A percentile compares a stretch with the other conserved stretches of the same genome.
These are phyloP conservation scores for Oleoguttula mirabilis DNA, from an alignment of 495 filamentous ascomycete genomes.

Conservation along the genomic window DNA sequence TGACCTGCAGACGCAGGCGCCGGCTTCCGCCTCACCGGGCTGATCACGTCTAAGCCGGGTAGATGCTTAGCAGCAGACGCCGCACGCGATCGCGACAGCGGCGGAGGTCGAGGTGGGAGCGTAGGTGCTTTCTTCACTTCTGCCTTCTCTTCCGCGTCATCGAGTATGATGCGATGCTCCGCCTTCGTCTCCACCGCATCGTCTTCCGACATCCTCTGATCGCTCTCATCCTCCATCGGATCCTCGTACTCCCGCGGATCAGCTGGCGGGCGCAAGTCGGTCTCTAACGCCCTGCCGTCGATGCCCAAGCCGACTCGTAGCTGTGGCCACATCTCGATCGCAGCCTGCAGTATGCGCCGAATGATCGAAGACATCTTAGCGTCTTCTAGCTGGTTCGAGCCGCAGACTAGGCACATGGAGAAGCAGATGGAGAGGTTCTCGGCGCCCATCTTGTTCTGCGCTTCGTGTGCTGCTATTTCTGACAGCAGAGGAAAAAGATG, in stretches of 20 bases:
- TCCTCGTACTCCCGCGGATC: conserved; percentile 30
- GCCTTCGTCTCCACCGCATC: conserved; percentile 13
- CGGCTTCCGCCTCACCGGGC: conserved; percentile 23
- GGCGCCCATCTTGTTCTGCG: conserved; percentile 42
- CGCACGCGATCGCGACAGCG: not conserved
- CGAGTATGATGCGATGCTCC: conserved; percentile 23
- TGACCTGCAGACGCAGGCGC: conserved; percentile 18
- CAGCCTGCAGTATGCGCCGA: conserved; percentile 32
- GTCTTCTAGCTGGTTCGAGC: conserved; percentile 36
- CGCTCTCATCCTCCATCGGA: conserved; percentile 24
- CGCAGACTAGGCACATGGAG: conserved; percentile 33
- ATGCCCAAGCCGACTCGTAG: conserved; percentile 26
- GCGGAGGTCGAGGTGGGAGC: conserved; percentile 9
- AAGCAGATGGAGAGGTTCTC: conserved; percentile 42
- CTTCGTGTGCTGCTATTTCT: conserved; percentile 31
- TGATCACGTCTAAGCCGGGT: not conserved
- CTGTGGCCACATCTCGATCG: conserved; percentile 30
- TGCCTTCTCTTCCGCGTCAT: conserved; percentile 24
- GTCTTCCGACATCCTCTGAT: conserved; percentile 4
- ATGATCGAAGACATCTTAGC: conserved; percentile 36
- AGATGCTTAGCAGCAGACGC: conserved; percentile 1
- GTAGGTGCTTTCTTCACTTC: conserved; percentile 20
- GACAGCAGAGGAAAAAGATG: conserved; percentile 43
- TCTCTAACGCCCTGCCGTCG: conserved; percentile 14
- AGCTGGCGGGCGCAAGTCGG: conserved; percentile 23